Conservation (phyloP, 345 rosid species). For the Eucalyptus pauciflora region DNA sequence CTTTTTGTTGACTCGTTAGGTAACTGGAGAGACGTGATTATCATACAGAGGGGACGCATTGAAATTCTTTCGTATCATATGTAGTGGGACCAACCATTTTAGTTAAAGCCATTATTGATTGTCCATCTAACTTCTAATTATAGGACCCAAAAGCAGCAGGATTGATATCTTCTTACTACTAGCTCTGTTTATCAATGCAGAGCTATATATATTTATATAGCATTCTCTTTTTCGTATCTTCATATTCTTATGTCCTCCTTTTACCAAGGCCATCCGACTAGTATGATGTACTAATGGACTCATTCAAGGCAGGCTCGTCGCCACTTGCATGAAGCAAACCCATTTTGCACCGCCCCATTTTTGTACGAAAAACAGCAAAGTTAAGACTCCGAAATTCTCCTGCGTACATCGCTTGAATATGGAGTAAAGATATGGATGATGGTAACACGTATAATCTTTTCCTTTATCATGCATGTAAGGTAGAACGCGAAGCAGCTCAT, state of each 20-base stretch:
- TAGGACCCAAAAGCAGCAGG: neutral
- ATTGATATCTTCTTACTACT: neutral
- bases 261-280: neutral
- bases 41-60: neutral
- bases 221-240: neutral
- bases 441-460: neutral
- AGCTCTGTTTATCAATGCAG: neutral
- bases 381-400: neutral
- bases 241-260: neutral
- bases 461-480: neutral
- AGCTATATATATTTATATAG: neutral
- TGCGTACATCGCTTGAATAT: neutral
- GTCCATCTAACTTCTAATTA: neutral
- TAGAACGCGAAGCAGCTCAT: neutral
- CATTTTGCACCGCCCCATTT: neutral
- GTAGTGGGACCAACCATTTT: neutral
- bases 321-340: neutral
- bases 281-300: neutral
- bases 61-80: neutral
- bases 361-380: neutral
- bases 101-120: neutral
- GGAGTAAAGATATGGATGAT: neutral
- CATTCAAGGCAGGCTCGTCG: neutral
- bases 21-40: neutral
- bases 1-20: neutral